Base-by-base conservation (phyloP, 805 yeast species). In the Kodamaea fukazawae region DNA sequence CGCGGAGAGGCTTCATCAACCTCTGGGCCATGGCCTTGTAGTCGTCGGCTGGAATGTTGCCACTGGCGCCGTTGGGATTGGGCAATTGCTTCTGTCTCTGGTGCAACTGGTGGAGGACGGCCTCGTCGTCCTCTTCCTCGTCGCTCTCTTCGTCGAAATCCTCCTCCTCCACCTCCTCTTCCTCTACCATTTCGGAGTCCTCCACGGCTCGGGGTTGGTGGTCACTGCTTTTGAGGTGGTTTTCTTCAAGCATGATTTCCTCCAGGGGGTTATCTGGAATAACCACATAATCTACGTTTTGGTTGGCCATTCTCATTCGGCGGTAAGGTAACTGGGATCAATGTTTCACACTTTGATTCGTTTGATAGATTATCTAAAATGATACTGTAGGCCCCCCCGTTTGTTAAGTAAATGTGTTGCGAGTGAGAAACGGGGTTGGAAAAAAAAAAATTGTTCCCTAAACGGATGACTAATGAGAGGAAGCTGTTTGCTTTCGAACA, bases 1-100 rank as follows among this genome's bases (percentile, higher is more conserved):
- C 73, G 1, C 61, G 61, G 3, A 66, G 20, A 2, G 65, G 65
- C 42, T 67, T 67, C 68, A 67, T 59, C 41, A 66, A 50, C 22
- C 56, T 49, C 15, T 47, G 42, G 6, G 66, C 59, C 22, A 61
- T 42, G 10, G 46, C 56, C 9, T 53, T 47, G 42, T 52, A 61
- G 28, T 67, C 65, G 39, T 56, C 50, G 8, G 74, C 72, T 5
- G 49, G 40, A 3, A 31, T 26, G 13, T 18, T 34, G 7, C 23
- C 36, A 10, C 25, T 39, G 30, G 23, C 37, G 15, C 31, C 41
- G 17, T 33, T 40, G 29, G 36, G 40, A 18, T 25, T 23, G 31
- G 22, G 40, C 34, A 22, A 38, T 45, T 22, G 46, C 45, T n/a
- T 40, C 46, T 10, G 36, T 43, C 17, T 35, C 33, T 32, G 38